These are phyloP conservation scores for Ascochyta pisi DNA, from an alignment of 2,329 filamentous ascomycete genomes.

Conservation along the genomic window DNA sequence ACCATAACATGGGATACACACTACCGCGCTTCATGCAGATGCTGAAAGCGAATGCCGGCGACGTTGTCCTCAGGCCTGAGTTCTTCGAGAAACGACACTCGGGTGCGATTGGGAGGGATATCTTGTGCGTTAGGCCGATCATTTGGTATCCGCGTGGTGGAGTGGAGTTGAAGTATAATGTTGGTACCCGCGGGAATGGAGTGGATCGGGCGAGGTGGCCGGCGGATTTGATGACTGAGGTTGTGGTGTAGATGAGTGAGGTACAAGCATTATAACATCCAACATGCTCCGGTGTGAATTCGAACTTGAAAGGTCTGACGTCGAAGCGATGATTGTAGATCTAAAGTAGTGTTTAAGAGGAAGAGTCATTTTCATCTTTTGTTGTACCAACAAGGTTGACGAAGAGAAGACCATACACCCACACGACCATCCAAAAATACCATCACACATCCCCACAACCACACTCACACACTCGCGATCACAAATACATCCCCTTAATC, in stretches of 20 bases:
- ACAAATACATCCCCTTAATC: too few relatives aligned
- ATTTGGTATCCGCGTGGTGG: conserved; percentile 44
- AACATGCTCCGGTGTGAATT: too few relatives aligned
- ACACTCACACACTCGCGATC: too few relatives aligned
- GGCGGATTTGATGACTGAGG: conserved; percentile 50
- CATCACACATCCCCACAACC: too few relatives aligned
- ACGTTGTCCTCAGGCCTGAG: conserved; percentile 53
- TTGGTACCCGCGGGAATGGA: conserved; percentile 60
- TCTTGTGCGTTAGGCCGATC: conserved; percentile 55
- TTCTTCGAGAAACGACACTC: conserved; percentile 58
- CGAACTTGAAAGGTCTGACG: too few relatives aligned
- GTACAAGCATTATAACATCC: too few relatives aligned
- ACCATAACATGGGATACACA: conserved; percentile 56
- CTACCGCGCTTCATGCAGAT: conserved; percentile 52
- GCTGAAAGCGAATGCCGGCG: conserved; percentile 48
- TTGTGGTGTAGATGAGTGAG: conserved; percentile 34
- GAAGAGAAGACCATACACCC: too few relatives aligned
- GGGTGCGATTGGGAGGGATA: conserved; percentile 47
- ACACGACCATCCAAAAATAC: too few relatives aligned
- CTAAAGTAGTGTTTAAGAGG: too few relatives aligned
- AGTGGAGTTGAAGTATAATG: conserved; percentile 53
- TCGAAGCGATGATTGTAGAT: too few relatives aligned
- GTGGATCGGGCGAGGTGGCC: conserved; percentile 59
- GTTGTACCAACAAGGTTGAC: too few relatives aligned
- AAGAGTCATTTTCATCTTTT: too few relatives aligned